A percentile compares a stretch with the other conserved stretches of the same genome.
These are phyloP conservation scores for Colletotrichum cuscutae DNA, from an alignment of 2,329 filamentous ascomycete species.

Conservation along the genomic window DNA sequence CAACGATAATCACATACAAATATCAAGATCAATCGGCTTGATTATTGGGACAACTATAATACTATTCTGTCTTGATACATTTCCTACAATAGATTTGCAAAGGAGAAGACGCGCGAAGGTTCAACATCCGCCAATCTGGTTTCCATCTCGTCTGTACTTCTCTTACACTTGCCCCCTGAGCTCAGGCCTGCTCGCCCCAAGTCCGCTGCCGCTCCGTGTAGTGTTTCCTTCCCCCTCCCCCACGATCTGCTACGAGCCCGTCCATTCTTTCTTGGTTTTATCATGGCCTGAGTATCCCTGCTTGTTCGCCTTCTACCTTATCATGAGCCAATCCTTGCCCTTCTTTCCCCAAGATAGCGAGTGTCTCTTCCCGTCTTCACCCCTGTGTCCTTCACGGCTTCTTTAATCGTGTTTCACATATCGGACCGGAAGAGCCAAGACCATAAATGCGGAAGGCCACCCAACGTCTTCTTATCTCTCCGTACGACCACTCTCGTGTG, in stretches of 20 bases:
- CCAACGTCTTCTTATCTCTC: neutral
- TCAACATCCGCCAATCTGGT: neutral
- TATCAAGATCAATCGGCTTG: neutral
- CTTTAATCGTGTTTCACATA: constrained; percentile 17
- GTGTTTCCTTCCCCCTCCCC: neutral
- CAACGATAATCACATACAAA: neutral
- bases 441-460: constrained; percentile 9
- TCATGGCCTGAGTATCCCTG: constrained; percentile 20
- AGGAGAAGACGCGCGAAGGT: neutral
- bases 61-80: neutral
- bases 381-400: constrained; percentile 10
- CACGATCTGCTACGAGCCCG: constrained; percentile 4
- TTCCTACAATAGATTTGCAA: neutral
- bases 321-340: constrained; percentile 1
- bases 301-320: neutral
- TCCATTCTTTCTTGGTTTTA: constrained; percentile 25
- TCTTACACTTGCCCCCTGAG: constrained; percentile 16
- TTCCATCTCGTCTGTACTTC: constrained; percentile 23
- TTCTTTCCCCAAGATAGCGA: constrained; percentile 17
- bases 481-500: neutral
- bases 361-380: neutral
- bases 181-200: neutral
- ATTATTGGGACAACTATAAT: neutral
- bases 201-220: neutral
- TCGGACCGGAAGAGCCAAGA: neutral